Percentiles rank a stretch among this genome's conserved stretches.
Conservation (phyloP, 106 monocot species). For the Dendrobium chrysotoxum region DNA sequence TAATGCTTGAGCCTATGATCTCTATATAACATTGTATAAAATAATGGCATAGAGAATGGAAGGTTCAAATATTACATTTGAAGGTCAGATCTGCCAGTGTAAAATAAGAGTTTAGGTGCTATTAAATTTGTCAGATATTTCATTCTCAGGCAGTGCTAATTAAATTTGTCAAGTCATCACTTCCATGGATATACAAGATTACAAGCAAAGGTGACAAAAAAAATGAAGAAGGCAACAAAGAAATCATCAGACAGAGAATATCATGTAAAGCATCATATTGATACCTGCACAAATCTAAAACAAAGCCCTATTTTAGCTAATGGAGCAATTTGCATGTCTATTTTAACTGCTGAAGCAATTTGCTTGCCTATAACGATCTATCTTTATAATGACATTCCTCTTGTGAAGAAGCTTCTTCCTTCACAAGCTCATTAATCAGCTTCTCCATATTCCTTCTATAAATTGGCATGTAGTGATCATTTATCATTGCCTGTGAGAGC, state of each 20-base stretch:
- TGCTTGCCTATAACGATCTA: not conserved
- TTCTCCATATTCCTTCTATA: conserved; percentile 82
- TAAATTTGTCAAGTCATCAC: not conserved
- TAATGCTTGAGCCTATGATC: too few species aligned
- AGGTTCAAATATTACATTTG: too few species aligned
- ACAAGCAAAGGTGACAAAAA: not conserved
- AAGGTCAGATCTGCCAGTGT: too few species aligned
- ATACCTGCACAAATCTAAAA: not conserved
- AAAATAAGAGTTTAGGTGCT: too few species aligned
- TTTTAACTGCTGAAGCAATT: too few species aligned
- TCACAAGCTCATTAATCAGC: conserved; percentile 54
- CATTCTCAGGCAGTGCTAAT: not conserved
- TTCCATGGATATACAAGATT: not conserved
- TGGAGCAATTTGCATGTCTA: too few species aligned
- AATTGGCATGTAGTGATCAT: conserved; percentile 92
- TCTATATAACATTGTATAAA: too few species aligned
- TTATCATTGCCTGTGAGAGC: conserved; percentile 81
- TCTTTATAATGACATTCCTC: conserved; percentile 6
- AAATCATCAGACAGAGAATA: not conserved
- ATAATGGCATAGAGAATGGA: too few species aligned
- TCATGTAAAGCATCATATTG: not conserved
- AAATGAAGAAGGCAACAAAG: not conserved
- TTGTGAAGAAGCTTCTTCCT: conserved; percentile 17
- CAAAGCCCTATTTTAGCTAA: not conserved
- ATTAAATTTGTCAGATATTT: too few species aligned